Evolutionary conservation across 345 rosid genomes (phyloP).

Genomic region (Cardamine occulta): DNA sequence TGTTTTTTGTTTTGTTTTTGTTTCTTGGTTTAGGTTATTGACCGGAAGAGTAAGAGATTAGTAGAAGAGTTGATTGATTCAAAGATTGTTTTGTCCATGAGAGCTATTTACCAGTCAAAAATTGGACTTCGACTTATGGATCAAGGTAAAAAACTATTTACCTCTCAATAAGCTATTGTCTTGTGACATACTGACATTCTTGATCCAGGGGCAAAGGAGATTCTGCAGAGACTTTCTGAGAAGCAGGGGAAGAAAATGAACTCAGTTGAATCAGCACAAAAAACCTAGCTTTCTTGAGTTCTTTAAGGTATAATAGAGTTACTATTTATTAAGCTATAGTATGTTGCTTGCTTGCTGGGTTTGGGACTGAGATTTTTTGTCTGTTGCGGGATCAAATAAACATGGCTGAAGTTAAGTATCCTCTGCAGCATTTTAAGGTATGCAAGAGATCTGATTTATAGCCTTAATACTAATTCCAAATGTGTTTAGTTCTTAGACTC

Average conservation of each 20-base stretch:
- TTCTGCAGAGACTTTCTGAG: slow-evolving; percentile 77
- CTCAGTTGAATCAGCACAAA: slow-evolving; percentile 75
- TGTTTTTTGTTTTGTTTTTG: background rate
- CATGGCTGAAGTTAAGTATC: slow-evolving; percentile 85
- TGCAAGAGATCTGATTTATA: slow-evolving; percentile 16
- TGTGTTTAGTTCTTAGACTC: slow-evolving; percentile 3
- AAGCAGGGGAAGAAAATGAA: slow-evolving; percentile 89
- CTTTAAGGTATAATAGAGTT: slow-evolving; percentile 64
- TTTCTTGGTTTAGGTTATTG: slow-evolving; percentile 67
- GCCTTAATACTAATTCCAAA: background rate
- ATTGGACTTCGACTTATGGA: slow-evolving; percentile 85
- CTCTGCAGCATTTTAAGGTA: slow-evolving; percentile 90
- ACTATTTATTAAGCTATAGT: background rate
- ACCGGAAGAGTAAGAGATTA: slow-evolving; percentile 78
- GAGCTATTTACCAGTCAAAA: slow-evolving; percentile 94
- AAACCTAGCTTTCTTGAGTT: slow-evolving; percentile 70
- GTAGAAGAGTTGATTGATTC: slow-evolving; percentile 92
- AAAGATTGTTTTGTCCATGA: slow-evolving; percentile 87
- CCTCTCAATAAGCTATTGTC: slow-evolving; percentile 13
- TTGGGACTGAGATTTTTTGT: slow-evolving; percentile 25
- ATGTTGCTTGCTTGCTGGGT: background rate
- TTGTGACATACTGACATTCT: slow-evolving; percentile 7
- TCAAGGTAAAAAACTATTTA: slow-evolving; percentile 58
- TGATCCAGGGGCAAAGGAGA: slow-evolving; percentile 80
- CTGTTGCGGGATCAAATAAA: slow-evolving; percentile 84